Evolutionary conservation across 1,284 basidiomycete species (phyloP), one percentile per base, ranked within the genome.

Genomic region (Golubevia pallescens): DNA sequence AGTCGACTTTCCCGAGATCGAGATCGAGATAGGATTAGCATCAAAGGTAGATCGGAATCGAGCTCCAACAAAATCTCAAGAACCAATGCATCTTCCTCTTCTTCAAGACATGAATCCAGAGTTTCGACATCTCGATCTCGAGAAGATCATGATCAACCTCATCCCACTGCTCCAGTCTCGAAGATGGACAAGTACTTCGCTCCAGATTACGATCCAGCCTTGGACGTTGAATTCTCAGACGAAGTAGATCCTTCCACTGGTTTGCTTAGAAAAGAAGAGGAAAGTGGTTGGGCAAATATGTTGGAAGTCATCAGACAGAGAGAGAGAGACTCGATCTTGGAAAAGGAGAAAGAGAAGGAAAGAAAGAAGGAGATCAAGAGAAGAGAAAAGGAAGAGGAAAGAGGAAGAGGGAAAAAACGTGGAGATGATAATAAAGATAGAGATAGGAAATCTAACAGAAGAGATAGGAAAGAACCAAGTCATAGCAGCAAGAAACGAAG

Each of bases 181-280:
- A 79, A 75, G 66, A 79, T 79, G 77, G 77, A 77, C 58, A 60
- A 57, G 38, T 72, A 79, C 58, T 79, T 79, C 54, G 59, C 65
- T 10, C 19, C 55, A 19, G 16, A 51, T n/a, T 70, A 70, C 38
- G 67, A 73, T 34, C 51, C 74, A 2, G 19, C 23, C 20, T 51
- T 59, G 1, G 64, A 69, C 58, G 58, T 34, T 10, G 20, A 19
- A 16, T 16, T 59, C 14, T 59, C 63, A 34, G 57, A 52, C 19
- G 23, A 21, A 20, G 56, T 54, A 3, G 60, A 68, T 42, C 54
- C 54, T 23, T 10, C 55, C 8, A 56, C 32, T 14, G 60, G 57
- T 4, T 24, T 69, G 10, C 20, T 69, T 52, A 10, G 28, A n/a
- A 57, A 3, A 32, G 60, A 56, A 13, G 55, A 19, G 34, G 67